These are phyloP conservation scores for Gaertneriomyces semiglobifer DNA, from an alignment of 192 early-diverging fungal genomes.

Conservation along the genomic window DNA sequence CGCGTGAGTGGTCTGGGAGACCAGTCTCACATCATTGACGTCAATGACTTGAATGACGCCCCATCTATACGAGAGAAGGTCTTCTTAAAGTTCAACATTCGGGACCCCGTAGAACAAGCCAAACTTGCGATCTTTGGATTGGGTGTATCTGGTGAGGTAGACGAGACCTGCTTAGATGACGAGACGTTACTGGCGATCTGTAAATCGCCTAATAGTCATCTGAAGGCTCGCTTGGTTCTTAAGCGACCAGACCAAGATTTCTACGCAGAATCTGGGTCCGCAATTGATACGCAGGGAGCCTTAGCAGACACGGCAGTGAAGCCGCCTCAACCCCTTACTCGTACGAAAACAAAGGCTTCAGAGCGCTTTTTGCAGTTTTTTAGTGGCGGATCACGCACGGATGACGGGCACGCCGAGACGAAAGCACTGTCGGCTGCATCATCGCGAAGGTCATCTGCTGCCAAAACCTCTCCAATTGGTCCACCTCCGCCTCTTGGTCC, in stretches of 20 bases:
- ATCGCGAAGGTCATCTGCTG: no score
- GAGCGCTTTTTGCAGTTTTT: not conserved
- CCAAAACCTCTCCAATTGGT: not conserved
- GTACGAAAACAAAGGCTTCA: not conserved
- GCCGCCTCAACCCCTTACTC: not conserved
- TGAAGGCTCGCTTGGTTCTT: constrained; percentile 19
- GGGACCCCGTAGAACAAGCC: constrained; percentile 14
- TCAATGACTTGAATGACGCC: constrained; percentile 61
- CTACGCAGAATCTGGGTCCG: no score
- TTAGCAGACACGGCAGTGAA: not conserved
- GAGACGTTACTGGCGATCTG: constrained; percentile 8
- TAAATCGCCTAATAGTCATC: constrained; percentile 9
- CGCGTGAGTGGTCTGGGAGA: constrained; percentile 74
- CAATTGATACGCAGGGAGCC: not conserved
- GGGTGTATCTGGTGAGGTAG: constrained; percentile 13
- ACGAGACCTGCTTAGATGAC: constrained; percentile 9
- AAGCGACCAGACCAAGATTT: constrained; percentile 10
- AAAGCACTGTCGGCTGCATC: no score
- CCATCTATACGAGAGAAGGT: constrained; percentile 67
- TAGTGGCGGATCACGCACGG: not conserved
- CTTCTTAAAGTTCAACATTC: constrained; percentile 73
- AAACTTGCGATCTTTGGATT: constrained; percentile 16
- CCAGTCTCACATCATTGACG: constrained; percentile 71
- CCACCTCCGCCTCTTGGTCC: constrained; percentile 11
- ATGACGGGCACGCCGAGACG: not conserved